Base-by-base conservation (phyloP, 2,329 filamentous ascomycete species). In the Colletotrichum tanaceti region DNA sequence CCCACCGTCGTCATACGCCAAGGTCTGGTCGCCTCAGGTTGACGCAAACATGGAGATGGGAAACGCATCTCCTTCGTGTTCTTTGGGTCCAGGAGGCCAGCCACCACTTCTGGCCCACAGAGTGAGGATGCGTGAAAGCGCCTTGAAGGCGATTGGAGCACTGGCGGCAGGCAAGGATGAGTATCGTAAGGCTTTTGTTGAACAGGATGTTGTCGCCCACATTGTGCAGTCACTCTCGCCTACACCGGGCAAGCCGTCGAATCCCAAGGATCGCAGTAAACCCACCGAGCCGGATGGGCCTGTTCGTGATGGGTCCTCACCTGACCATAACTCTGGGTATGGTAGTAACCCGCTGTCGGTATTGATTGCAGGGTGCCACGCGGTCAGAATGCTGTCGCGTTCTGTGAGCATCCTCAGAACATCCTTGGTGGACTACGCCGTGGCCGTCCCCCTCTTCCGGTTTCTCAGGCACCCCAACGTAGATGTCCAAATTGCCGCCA, bases 341-440 rank as follows among this genome's bases (percentile, higher is more conserved):
- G 93, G 93, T 2, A 79, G 77, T 32, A 98, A 98, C 74, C 90
- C 94, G 1, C 84, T 89, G 9, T 82, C 88, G 4, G 94, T 97
- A 24, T 84, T 98, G 24, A 86, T 97, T 63, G 94, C 94, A 22
- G 95, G 93, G 1, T 98, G 94, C 76, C 90, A 93, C 75, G 90
- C 92, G 32, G 87, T 94, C 35, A 87, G 93, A 71, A 92, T 94
- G 77, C 83, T 98, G 55, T 93, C 93, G 2, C 89, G 96, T 49
- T 97, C 94, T 1, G 91, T 97, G 24, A 92, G 89, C 76, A 90
- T 95, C 50, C 81, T 98, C 20, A 85, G 96, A 58, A 98, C 96
- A 3, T 92, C 91, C 58, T 82, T 99, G 54, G 93, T 97, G 66
- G 96, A 99, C 78, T 89, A 93, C 68, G 91, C 90, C 6, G 90